phyloP scores from a whole-genome alignment of 768 basidiomycete species.

The Lepiota venenata region DNA sequence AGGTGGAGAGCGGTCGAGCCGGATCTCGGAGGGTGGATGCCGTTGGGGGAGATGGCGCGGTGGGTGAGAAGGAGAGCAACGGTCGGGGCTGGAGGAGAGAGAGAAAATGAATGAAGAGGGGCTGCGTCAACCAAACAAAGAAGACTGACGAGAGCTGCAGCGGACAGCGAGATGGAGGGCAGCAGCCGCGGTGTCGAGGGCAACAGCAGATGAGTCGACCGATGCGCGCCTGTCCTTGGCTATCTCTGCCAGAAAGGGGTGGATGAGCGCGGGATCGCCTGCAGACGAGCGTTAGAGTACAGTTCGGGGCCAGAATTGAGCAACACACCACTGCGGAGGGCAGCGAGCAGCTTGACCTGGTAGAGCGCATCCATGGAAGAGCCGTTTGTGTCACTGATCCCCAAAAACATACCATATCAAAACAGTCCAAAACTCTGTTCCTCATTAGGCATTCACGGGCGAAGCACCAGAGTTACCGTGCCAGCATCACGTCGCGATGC shows the following conservation, averaged over 20 bases:
- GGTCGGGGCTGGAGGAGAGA: conserved; percentile 49
- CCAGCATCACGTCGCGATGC: too few relatives aligned
- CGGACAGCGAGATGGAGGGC: conserved; percentile 82
- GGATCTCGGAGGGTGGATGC: conserved; percentile 67
- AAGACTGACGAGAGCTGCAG: conserved; percentile 60
- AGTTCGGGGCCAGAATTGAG: too few relatives aligned
- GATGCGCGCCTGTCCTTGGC: conserved; percentile 58
- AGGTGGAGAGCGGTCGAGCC: conserved; percentile 74
- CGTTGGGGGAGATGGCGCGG: conserved; percentile 77
- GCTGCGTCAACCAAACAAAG: too few relatives aligned
- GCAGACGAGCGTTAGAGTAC: neutral
- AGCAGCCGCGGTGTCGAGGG: conserved; percentile 65
- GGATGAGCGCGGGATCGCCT: conserved; percentile 81
- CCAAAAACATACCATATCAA: too few relatives aligned
- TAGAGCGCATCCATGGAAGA: conserved; percentile 42
- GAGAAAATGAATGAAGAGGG: too few relatives aligned
- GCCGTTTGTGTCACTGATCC: neutral
- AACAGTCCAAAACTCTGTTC: too few relatives aligned
- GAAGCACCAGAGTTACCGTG: too few relatives aligned
- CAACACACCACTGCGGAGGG: conserved; percentile 56
- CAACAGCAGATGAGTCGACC: conserved; percentile 27
- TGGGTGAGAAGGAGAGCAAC: conserved; percentile 66
- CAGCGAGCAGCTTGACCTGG: conserved; percentile 63
- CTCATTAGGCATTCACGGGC: too few relatives aligned
- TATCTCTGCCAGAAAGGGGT: conserved; percentile 78